Evolutionary conservation across 2,329 filamentous ascomycete species (phyloP), one percentile per base, ranked within the genome.

Genomic region (Fusarium sp.): DNA sequence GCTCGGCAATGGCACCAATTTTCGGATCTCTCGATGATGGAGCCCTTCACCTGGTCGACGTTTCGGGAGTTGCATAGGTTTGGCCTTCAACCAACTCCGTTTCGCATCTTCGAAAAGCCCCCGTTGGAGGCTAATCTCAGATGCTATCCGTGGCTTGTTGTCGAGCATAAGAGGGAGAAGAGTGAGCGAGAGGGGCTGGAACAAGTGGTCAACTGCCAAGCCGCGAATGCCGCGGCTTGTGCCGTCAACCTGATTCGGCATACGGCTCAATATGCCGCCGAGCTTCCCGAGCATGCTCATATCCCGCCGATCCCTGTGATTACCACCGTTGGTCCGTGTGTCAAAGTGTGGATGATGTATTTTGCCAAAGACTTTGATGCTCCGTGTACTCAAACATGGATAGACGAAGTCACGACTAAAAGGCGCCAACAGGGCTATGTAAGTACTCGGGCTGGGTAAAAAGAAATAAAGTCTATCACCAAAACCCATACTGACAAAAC

Each of bases 71-170:
- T 73, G 8, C 17, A 27, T 5, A 17, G 10, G 17, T 45, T 60
- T 32, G 64, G 61, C 18, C 42, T 69, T 7, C 53, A 35, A 2
- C 59, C 70, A 5, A 45, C 60, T 6, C 59, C 67, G 6, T 60
- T 59, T 23, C 44, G 38, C 7, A 37, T 72, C 1, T 69, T 68
- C 13, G 18, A 63, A 3, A 54, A 46, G 3, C 8, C 32, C 1
- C 52, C 64, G 4, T 20, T 27, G 11, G 60, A 64, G 20, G 41
- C 70, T 1, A 33, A 32, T 6, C 52, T 74, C 7, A 57, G 48
- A 18, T 75, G 64, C 15, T 75, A 64, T 59, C 71, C 73, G 32
- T 74, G 73, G 73, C 67, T 75, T 2, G n/a, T 75, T 11, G 52
- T 69, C 6, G 71, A 75, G 18, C 48, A 74, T 13, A 73, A 75